Evolutionary conservation across 495 filamentous ascomycete species (phyloP).

Genomic region (Talaromyces borbonicus): DNA sequence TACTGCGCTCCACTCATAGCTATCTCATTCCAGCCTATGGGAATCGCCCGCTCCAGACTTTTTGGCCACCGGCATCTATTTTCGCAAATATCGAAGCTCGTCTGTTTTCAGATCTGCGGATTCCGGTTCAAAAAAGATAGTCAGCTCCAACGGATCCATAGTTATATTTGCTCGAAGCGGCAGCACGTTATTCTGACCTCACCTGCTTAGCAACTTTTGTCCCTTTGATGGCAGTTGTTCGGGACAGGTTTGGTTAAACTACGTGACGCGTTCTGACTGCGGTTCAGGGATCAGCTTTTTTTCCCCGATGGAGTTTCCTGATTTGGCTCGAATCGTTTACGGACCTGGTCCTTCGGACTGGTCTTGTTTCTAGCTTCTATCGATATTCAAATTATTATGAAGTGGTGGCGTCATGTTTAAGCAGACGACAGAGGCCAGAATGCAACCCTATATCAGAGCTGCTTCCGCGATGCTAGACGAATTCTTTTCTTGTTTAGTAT

Average conservation of each 20-base stretch:
- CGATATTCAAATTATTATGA: not conserved
- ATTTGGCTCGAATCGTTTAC: no score
- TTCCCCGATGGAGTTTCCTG: not conserved
- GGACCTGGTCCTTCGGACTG: not conserved
- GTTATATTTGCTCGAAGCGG: no score
- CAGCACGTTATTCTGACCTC: constrained; percentile 2
- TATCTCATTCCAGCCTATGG: not conserved
- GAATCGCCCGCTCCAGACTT: not conserved
- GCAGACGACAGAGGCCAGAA: not conserved
- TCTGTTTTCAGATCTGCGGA: constrained; percentile 1
- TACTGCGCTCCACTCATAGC: not conserved
- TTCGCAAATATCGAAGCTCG: not conserved
- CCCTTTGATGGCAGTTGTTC: no score
- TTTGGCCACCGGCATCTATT: not conserved
- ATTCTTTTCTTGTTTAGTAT: not conserved
- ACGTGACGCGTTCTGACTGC: no score
- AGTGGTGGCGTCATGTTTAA: constrained; percentile 5
- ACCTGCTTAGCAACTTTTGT: no score
- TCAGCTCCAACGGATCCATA: no score
- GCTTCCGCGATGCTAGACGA: not conserved
- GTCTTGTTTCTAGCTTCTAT: not conserved
- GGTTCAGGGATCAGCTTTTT: not conserved
- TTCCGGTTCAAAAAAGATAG: not conserved
- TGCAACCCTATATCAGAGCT: not conserved
- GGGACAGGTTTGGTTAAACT: no score